These are phyloP conservation scores for Hypoxylon lienhwacheense DNA, from an alignment of 495 filamentous ascomycete genomes.

Conservation along the genomic window DNA sequence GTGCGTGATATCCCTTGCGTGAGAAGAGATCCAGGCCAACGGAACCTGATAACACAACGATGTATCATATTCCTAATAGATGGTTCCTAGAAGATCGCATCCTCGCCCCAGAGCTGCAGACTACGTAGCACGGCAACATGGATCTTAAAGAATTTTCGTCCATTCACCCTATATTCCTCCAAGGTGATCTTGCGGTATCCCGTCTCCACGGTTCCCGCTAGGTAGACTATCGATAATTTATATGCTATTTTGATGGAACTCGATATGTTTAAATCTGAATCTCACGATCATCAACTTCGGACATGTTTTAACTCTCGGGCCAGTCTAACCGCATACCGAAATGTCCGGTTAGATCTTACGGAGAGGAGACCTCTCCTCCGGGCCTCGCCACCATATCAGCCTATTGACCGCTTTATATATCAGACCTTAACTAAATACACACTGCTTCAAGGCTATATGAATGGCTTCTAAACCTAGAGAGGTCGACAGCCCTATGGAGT, in stretches of 20 bases:
- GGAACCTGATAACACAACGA: background rate
- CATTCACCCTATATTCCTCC: background rate
- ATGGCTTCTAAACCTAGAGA: background rate
- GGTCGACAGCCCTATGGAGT: background rate
- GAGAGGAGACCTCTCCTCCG: no score
- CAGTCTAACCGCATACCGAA: background rate
- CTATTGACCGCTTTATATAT: no score
- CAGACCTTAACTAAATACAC: no score
- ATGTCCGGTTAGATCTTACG: conserved; percentile 11
- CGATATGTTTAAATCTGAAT: background rate
- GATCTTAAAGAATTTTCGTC: no score
- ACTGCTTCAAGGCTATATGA: no score
- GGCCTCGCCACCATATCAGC: no score
- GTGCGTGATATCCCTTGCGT: background rate
- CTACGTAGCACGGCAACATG: no score
- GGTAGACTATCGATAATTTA: background rate
- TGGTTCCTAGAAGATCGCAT: no score
- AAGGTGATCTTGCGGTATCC: background rate
- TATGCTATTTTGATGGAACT: background rate
- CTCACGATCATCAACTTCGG: background rate
- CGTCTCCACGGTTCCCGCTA: background rate
- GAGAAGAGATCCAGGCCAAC: background rate
- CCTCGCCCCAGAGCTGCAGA: background rate
- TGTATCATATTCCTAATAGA: background rate
- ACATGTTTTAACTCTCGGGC: background rate